Evolutionary conservation across 1,284 basidiomycete genomes (phyloP).

Genomic region (Vanrija humicola): DNA sequence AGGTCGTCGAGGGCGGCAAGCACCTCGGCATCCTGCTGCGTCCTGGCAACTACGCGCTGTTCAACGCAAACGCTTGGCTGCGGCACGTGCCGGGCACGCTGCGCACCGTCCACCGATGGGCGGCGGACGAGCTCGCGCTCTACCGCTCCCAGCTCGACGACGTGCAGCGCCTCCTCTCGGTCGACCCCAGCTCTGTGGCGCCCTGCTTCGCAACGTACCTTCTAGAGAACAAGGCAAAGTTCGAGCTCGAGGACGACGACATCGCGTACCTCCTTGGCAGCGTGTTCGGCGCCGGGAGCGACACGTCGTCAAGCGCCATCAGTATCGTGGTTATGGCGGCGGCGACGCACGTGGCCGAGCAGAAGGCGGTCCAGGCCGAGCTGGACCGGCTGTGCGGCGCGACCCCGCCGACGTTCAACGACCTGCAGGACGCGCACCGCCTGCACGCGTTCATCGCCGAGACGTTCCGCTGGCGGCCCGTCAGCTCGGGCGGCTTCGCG

Average conservation of each 20-base stretch:
- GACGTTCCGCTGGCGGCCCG: constrained; percentile 19
- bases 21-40: constrained; percentile 55
- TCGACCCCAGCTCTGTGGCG: background rate
- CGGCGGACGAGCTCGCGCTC: constrained; percentile 57
- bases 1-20: constrained; percentile 54
- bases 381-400: constrained; percentile 48
- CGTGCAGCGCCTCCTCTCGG: constrained; percentile 54
- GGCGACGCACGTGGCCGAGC: constrained; percentile 58
- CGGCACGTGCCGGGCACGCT: constrained; percentile 59
- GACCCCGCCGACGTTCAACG: constrained; percentile 9
- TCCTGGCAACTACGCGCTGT: constrained; percentile 58
- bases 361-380: constrained; percentile 58
- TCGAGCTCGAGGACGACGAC: constrained; percentile 10
- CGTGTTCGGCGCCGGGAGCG: constrained; percentile 12
- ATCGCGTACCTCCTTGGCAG: constrained; percentile 19
- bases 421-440: constrained; percentile 2
- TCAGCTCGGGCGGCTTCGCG: constrained; percentile 17
- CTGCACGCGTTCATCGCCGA: constrained; percentile 17
- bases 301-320: constrained; percentile 57
- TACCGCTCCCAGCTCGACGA: constrained; percentile 55
- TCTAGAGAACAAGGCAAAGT: background rate
- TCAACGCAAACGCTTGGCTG: constrained; percentile 58
- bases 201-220: constrained; percentile 9
- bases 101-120: constrained; percentile 54
- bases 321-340: constrained; percentile 61